Conservation (phyloP, 345 rosid species). For the Rhodomyrtus tomentosa region DNA sequence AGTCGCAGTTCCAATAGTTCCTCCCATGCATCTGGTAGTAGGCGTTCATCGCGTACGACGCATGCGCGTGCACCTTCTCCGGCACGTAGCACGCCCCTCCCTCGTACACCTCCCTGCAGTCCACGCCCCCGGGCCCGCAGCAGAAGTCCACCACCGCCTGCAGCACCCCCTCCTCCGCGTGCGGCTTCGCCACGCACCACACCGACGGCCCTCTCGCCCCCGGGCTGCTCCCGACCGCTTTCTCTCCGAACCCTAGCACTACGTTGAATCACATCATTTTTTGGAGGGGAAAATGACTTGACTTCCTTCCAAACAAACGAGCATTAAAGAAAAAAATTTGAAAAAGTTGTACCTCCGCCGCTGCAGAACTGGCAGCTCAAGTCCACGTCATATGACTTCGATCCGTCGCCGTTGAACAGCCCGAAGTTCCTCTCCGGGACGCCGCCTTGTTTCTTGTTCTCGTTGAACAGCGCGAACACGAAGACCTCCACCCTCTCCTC, state of each 20-base stretch:
- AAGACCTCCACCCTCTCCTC: constrained; percentile 27
- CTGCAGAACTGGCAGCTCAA: constrained; percentile 52
- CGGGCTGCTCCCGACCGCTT: constrained; percentile 11
- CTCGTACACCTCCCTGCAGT: constrained; percentile 42
- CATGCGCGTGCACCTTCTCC: constrained; percentile 51
- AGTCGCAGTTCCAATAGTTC: constrained; percentile 69
- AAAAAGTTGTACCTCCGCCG: constrained; percentile 2
- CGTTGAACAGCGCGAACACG: constrained; percentile 54
- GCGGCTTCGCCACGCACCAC: constrained; percentile 73
- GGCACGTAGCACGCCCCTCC: constrained; percentile 39
- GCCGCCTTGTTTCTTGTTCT: constrained; percentile 50
- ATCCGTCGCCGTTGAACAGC: constrained; percentile 49
- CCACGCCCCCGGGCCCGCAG: constrained; percentile 65
- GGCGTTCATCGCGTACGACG: constrained; percentile 59
- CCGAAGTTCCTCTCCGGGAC: constrained; percentile 48
- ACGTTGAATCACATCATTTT: background rate
- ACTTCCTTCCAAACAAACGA: background rate
- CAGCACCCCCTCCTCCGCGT: constrained; percentile 46
- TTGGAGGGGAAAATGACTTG: background rate
- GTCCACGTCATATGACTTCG: constrained; percentile 43
- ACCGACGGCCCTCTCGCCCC: constrained; percentile 40
- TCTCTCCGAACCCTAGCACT: constrained; percentile 19
- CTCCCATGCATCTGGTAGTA: constrained; percentile 67
- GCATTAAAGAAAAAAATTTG: background rate
- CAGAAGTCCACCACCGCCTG: constrained; percentile 44